These are phyloP conservation scores for Xylaria sp. DNA, from an alignment of 2,329 filamentous ascomycete species.

Conservation along the genomic window DNA sequence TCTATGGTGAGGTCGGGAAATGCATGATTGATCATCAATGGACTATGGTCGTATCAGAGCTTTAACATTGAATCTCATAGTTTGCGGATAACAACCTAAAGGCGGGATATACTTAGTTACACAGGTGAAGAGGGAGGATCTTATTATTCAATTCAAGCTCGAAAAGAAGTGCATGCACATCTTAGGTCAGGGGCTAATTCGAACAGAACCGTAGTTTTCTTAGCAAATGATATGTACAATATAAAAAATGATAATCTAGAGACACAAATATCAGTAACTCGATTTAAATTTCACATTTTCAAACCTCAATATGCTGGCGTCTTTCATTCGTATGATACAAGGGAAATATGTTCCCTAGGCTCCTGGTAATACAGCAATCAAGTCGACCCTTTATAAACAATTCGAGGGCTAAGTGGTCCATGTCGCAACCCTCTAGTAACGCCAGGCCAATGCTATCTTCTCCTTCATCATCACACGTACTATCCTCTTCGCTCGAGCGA, in stretches of 20 bases:
- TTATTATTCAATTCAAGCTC: not conserved
- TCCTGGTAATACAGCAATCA: constrained; percentile 27
- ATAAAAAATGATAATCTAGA: not conserved
- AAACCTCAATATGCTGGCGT: constrained; percentile 9
- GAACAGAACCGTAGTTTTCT: not conserved
- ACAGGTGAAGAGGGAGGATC: not conserved
- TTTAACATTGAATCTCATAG: not conserved
- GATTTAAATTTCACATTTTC: not conserved
- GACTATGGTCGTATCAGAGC: not conserved
- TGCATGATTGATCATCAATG: not conserved
- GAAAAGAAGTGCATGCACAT: not conserved
- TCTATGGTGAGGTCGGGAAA: constrained; percentile 1
- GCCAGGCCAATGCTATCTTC: constrained; percentile 30
- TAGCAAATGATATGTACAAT: not conserved
- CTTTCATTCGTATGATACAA: constrained; percentile 34
- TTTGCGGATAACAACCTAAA: not conserved
- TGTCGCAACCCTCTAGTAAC: constrained; percentile 33
- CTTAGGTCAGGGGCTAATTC: not conserved
- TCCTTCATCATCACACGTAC: not conserved
- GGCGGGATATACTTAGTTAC: not conserved
- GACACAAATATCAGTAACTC: not conserved
- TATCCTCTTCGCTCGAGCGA: not conserved
- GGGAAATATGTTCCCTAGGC: constrained; percentile 12
- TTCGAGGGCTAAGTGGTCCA: not conserved
- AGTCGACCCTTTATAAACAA: constrained; percentile 17